Evolutionary conservation across 1,284 basidiomycete genomes (phyloP).

Genomic region (Volvariella surrecta): DNA sequence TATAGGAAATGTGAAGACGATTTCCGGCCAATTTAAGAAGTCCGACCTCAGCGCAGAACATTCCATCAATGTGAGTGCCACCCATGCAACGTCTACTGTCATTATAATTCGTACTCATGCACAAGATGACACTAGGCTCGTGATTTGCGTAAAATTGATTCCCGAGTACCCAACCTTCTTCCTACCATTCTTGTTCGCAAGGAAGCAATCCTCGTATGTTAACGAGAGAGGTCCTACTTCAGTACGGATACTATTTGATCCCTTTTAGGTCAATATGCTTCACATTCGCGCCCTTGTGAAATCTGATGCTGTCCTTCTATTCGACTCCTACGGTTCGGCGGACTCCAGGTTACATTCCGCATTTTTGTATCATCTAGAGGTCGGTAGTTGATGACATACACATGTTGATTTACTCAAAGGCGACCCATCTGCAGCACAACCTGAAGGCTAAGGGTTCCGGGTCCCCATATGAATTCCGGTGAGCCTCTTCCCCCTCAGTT

Average conservation of each 20-base stretch:
- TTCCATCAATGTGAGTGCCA: conserved; percentile 68
- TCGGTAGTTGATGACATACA: conserved; percentile 23
- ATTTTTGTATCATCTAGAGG: conserved; percentile 85
- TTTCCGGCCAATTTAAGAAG: conserved; percentile 87
- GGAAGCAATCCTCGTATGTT: conserved; percentile 72
- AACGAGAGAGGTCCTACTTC: conserved; percentile 2
- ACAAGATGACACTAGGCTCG: conserved; percentile 55
- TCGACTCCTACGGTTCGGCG: conserved; percentile 83
- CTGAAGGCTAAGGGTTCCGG: conserved; percentile 59
- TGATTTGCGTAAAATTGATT: conserved; percentile 96
- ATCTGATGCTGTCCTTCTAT: conserved; percentile 85
- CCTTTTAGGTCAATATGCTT: conserved; percentile 75
- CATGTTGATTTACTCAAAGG: background rate
- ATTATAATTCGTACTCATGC: background rate
- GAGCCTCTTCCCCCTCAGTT: conserved; percentile 14
- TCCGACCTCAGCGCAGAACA: conserved; percentile 85
- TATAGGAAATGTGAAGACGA: conserved; percentile 78
- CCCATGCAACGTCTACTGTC: background rate
- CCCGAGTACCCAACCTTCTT: conserved; percentile 87
- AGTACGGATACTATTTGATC: conserved; percentile 9
- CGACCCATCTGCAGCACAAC: conserved; percentile 53
- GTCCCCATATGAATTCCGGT: conserved; percentile 88
- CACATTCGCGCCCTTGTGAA: conserved; percentile 95
- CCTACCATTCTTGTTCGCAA: conserved; percentile 89
- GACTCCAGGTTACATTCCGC: conserved; percentile 81